A percentile compares a stretch with the other conserved stretches of the same genome.
These are phyloP conservation scores for Puccinellia tenuiflora DNA, from an alignment of 176 grass and related monocot genomes.

Conservation along the genomic window DNA sequence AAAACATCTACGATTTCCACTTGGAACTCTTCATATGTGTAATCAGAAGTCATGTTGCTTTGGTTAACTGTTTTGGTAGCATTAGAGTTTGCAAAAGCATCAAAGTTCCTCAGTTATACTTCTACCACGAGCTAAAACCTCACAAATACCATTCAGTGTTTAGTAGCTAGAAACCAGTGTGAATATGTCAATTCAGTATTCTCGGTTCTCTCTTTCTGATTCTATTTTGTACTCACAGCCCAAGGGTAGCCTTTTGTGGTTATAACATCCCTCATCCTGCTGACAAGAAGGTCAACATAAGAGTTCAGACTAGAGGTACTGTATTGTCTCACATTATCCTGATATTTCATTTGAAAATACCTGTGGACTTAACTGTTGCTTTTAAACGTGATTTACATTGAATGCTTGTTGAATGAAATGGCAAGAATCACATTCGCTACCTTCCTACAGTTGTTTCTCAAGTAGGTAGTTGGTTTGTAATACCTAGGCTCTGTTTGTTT, in stretches of 20 bases:
- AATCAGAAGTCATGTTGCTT: not conserved
- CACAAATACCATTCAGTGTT: not conserved
- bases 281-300: constrained; percentile 85
- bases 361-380: not conserved
- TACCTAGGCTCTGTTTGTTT: not conserved
- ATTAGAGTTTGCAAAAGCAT: not conserved
- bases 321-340: not conserved
- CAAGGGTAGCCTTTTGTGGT: constrained; percentile 83
- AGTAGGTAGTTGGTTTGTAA: constrained; percentile 7
- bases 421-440: not conserved
- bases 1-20: not conserved
- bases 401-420: not conserved
- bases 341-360: not conserved
- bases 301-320: constrained; percentile 75
- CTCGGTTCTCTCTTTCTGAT: not conserved
- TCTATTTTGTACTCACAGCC: constrained; percentile 36
- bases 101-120: not conserved
- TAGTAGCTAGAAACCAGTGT: not conserved
- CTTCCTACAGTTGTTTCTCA: not conserved
- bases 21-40: not conserved
- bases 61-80: not conserved
- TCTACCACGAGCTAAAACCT: not conserved
- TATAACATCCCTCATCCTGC: constrained; percentile 88
- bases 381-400: not conserved
- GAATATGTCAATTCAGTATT: not conserved